Evolutionary conservation across 768 basidiomycete species (phyloP), one percentile per base, ranked within the genome.

Genomic region (Termitomyces heimii): DNA sequence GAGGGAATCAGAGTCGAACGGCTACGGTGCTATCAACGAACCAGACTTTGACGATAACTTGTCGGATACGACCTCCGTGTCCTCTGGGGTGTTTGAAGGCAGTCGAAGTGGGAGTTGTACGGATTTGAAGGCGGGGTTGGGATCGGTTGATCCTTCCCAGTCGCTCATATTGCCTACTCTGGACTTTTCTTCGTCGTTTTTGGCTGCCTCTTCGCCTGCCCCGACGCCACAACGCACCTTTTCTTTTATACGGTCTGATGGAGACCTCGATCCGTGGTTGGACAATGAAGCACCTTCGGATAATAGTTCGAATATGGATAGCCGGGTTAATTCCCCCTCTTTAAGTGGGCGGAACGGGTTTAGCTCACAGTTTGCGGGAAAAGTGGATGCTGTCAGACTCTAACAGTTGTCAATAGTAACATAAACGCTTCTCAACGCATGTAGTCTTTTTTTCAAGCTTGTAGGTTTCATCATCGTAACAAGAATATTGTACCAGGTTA

Each of bases 161-260:
- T 88, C 89, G 3, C 81, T 94, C 57, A 70, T 93, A 12, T 72
- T 92, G n/a, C 90, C 91, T 5, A 88, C 83, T 1, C 77, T 92
- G 53, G 88, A 91, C 67, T 80, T 89, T 60, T 87, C 88, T 0
- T 78, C 83, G 5, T 70, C 76, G 8, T 80, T 79, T 66, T 56
- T 70, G 42, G 68, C 47, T 13, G 37, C 45, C 1, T 43, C 58
- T 16, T 61, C 59, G 16, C 59, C 56, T 35, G 46, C 48, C 24
- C 58, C 57, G 6, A 56, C 63, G 10, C 61, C 58, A 3, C 42
- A 39, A 32, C 49, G 39, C 20, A 51, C 65, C n/a, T 16, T 58
- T 28, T 46, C 58, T 20, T 55, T 58, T 28, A 56, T 67, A 16
- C 65, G 62, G 26, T 51, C 53, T 12, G 69, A 66, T 48, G 57